Base-by-base conservation (phyloP, 352 stramenopile genomes). In the Globisporangium canariense region DNA sequence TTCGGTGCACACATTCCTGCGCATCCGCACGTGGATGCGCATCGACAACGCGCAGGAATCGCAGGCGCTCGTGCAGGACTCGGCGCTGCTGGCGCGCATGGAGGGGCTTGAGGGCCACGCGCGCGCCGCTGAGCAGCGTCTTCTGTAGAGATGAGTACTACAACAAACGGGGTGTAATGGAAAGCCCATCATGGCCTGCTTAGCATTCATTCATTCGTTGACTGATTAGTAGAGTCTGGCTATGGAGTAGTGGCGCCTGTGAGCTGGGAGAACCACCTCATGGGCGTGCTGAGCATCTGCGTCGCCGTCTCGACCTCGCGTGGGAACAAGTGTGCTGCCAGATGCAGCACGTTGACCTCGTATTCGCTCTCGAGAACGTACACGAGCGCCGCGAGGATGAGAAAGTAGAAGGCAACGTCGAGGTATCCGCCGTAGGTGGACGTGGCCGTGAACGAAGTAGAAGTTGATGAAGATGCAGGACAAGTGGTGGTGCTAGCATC, bases 1-100 rank as follows among this genome's bases (percentile, higher is more conserved):
- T 46, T 98, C 83, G 10, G 97, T 99, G 13, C 98, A 99, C 76
- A 99, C 97, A 62, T 99, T 99, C 81, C 82, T 99, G 58, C 85
- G 97, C 50, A 98, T 99, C 55, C 85, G 96, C 54, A 99, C 97
- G 49, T 99, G 96, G 95, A 98, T 99, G 96, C 88, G 96, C 66
- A 98, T 99, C 56, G 95, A 99, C 71, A 82, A 98, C 51, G 79
- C 82, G 14, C 45, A 84, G 59, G 79, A 66, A 36, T 91, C 88
- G 36, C 86, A 95, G 71, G 53, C 82, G 34, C 90, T 98, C 60
- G 93, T 99, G 9, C 71, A 97, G 63, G 97, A 99, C 79, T 96
- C 90, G 47, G 91, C 98, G 14, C 75, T 92, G 59, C 90, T 99
- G 66, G 97, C 97, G 51, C 83, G 97, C 32, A 92, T 94, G 77